Percentiles rank a stretch among this genome's conserved stretches.
phyloP scores from a whole-genome alignment of 805 yeast species.

The Barnettozyma sucrosica region DNA sequence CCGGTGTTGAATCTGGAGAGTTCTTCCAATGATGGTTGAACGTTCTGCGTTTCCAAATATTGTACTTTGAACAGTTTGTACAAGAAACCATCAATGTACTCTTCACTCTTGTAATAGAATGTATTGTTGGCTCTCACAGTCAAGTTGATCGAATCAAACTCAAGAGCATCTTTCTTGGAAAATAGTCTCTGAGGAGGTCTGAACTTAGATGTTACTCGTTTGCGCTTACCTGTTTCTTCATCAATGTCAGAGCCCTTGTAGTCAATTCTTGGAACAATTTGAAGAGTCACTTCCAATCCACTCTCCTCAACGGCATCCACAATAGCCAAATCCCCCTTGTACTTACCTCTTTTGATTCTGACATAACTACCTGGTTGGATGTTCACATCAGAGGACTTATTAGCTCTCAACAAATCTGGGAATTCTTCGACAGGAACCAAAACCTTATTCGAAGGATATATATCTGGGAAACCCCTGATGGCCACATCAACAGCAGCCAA shows the following conservation, averaged over 20 bases:
- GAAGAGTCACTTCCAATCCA: conserved; percentile 91
- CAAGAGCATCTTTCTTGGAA: conserved; percentile 82
- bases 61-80: conserved; percentile 82
- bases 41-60: conserved; percentile 71
- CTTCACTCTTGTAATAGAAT: conserved; percentile 78
- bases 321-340: conserved; percentile 87
- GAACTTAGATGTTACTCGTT: conserved; percentile 50
- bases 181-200: conserved; percentile 86
- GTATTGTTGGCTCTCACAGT: conserved; percentile 60
- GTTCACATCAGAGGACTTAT: conserved; percentile 80
- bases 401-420: conserved; percentile 87
- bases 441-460: conserved; percentile 66
- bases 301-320: conserved; percentile 92
- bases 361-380: conserved; percentile 90
- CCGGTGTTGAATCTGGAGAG: conserved; percentile 73
- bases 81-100: conserved; percentile 82
- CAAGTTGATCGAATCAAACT: conserved; percentile 70
- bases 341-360: conserved; percentile 83
- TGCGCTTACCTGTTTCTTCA: conserved; percentile 44
- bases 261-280: conserved; percentile 88
- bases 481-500: conserved; percentile 89
- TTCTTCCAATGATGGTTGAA: conserved; percentile 85
- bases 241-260: conserved; percentile 69
- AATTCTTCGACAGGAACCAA: conserved; percentile 94
- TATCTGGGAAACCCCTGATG: conserved; percentile 82